These are phyloP conservation scores for Cinnamomum micranthum DNA, from an alignment of 164 flowering plant genomes.

Conservation along the genomic window DNA sequence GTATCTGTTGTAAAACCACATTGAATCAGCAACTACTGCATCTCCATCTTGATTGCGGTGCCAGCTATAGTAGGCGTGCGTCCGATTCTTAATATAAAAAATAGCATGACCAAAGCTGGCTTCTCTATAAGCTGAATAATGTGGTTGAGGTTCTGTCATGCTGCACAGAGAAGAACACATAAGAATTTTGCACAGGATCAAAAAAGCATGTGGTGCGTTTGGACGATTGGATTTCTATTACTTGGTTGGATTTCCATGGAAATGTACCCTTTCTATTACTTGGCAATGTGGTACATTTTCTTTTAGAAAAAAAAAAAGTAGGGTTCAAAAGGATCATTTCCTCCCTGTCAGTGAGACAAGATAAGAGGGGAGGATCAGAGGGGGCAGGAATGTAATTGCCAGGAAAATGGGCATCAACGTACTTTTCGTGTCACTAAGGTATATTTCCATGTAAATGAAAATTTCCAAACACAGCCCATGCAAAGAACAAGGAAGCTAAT, in stretches of 20 bases:
- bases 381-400: no score
- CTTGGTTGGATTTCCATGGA: background rate
- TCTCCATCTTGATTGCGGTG: conserved; percentile 49
- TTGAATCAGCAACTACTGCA: conserved; percentile 37
- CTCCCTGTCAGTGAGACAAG: no score
- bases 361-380: no score
- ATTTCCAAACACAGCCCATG: background rate
- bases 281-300: no score
- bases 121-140: conserved; percentile 50
- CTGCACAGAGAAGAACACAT: conserved; percentile 19
- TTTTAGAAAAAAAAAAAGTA: no score
- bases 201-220: background rate
- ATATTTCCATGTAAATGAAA: background rate
- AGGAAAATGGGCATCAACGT: no score
- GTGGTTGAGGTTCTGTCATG: conserved; percentile 49
- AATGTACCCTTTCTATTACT: no score
- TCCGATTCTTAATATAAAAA: conserved; percentile 50
- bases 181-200: background rate
- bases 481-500: background rate
- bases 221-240: background rate
- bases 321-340: no score
- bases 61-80: conserved; percentile 55
- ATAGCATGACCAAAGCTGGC: conserved; percentile 55
- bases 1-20: conserved; percentile 42
- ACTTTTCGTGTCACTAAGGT: no score